Evolutionary conservation across 2,329 filamentous ascomycete species (phyloP).

Genomic region (Sclerotinia minor): DNA sequence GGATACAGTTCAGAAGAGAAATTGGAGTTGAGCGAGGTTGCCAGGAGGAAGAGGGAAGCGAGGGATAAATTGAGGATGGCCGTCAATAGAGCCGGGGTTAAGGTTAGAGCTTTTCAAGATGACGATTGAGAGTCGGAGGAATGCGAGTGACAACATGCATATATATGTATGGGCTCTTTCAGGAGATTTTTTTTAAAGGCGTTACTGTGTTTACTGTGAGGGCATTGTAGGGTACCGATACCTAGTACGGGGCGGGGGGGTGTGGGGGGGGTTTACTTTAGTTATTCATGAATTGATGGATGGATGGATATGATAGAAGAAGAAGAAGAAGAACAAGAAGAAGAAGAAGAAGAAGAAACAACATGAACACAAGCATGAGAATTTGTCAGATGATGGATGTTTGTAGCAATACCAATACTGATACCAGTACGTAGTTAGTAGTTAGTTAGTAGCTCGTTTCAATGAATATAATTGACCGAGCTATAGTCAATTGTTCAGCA

Average conservation of each 20-base stretch:
- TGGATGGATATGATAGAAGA: slow-evolving; percentile 6
- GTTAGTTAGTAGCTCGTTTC: neutral
- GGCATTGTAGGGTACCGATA: neutral
- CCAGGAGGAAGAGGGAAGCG: slow-evolving; percentile 54
- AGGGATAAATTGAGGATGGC: slow-evolving; percentile 50
- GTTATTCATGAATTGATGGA: slow-evolving; percentile 9
- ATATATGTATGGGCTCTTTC: neutral
- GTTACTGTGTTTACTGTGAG: neutral
- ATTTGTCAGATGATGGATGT: neutral
- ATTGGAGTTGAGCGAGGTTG: slow-evolving; percentile 54
- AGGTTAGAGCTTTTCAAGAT: slow-evolving; percentile 38
- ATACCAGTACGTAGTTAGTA: slow-evolving; percentile 1
- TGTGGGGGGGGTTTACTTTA: too few relatives aligned
- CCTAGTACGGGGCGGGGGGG: too few relatives aligned
- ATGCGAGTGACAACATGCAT: neutral
- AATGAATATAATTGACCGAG: neutral
- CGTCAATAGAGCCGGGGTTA: slow-evolving; percentile 39
- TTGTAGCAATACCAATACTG: slow-evolving; percentile 13
- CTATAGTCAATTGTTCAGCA: too few relatives aligned
- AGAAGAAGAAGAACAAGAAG: neutral
- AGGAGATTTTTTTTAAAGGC: neutral
- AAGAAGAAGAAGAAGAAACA: neutral
- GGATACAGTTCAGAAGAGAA: slow-evolving; percentile 62
- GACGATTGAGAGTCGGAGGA: slow-evolving; percentile 23
- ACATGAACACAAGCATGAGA: neutral